A percentile compares a stretch with the other conserved stretches of the same genome.
These are phyloP conservation scores for Diplodia corticola DNA, from an alignment of 2,329 filamentous ascomycete species.

Conservation along the genomic window DNA sequence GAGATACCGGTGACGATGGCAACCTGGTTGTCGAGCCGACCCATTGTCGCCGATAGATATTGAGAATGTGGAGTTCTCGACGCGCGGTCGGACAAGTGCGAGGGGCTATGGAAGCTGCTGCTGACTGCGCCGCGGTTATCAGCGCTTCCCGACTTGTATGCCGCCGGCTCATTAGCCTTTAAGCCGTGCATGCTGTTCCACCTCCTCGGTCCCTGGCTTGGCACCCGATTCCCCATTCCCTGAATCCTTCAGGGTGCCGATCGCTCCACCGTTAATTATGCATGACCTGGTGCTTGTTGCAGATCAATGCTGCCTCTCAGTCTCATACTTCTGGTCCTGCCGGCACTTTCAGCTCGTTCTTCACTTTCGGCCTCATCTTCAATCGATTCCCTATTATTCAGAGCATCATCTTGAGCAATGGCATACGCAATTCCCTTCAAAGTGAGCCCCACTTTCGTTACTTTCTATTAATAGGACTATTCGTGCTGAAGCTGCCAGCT, in stretches of 20 bases:
- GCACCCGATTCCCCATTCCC: conserved; percentile 6
- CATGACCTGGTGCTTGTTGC: neutral
- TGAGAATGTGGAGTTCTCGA: conserved; percentile 19
- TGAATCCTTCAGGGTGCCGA: neutral
- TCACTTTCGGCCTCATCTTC: no score
- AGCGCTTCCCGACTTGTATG: conserved; percentile 5
- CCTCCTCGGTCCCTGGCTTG: conserved; percentile 7
- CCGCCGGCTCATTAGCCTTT: conserved; percentile 7
- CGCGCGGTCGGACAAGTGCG: neutral
- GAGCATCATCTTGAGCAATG: neutral
- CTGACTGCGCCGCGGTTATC: conserved; percentile 13
- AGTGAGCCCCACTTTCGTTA: conserved; percentile 29
- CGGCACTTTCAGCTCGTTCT: neutral
- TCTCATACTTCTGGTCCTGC: neutral
- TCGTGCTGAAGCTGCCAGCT: conserved; percentile 41
- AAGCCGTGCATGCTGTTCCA: conserved; percentile 8
- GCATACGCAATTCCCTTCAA: conserved; percentile 43
- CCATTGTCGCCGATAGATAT: conserved; percentile 29
- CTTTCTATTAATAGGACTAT: neutral
- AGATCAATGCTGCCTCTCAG: neutral
- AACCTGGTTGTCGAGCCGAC: conserved; percentile 54
- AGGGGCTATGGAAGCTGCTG: neutral
- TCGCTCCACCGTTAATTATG: conserved; percentile 15
- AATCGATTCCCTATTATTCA: neutral
- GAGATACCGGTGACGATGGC: conserved; percentile 56